Conservation (phyloP, 208 protist species). For the Leishmania turanica region DNA sequence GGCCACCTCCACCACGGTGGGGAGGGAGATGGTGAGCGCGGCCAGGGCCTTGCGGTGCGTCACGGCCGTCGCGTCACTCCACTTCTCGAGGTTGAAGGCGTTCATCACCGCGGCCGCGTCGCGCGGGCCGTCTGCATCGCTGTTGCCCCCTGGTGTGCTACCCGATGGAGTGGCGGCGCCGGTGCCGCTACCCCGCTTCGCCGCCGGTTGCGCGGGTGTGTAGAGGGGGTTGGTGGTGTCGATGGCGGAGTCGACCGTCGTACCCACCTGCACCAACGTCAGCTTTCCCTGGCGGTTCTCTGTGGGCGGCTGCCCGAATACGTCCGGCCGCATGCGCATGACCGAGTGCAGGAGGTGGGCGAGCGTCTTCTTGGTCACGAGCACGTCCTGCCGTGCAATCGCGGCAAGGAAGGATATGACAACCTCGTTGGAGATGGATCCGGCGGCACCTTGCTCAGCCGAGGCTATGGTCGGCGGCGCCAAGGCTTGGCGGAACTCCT, state of each 20-base stretch:
- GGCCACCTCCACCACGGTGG: conserved; percentile 69
- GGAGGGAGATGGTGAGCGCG: conserved; percentile 63
- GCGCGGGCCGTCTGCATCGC: conserved; percentile 3
- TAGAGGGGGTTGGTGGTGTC: conserved; percentile 44
- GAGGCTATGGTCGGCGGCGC: conserved; percentile 67
- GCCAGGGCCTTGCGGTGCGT: conserved; percentile 72
- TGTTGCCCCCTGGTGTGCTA: background rate
- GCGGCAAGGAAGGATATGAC: conserved; percentile 81
- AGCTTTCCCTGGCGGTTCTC: conserved; percentile 51
- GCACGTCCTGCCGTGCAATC: conserved; percentile 69
- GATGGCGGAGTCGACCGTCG: conserved; percentile 29
- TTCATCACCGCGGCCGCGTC: conserved; percentile 33
- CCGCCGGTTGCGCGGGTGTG: conserved; percentile 5
- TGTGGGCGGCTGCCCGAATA: conserved; percentile 87
- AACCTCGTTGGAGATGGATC: conserved; percentile 67
- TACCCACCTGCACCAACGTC: conserved; percentile 43
- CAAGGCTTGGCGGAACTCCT: conserved; percentile 67
- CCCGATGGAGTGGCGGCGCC: background rate
- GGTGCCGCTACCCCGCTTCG: background rate
- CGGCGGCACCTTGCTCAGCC: conserved; percentile 28
- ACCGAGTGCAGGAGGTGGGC: conserved; percentile 59
- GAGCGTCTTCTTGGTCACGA: conserved; percentile 59
- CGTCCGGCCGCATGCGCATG: conserved; percentile 68
- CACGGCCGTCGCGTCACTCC: conserved; percentile 44
- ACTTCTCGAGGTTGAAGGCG: conserved; percentile 42